Conservation (phyloP, 2,329 filamentous ascomycete genomes). For the Lomentospora prolificans region DNA sequence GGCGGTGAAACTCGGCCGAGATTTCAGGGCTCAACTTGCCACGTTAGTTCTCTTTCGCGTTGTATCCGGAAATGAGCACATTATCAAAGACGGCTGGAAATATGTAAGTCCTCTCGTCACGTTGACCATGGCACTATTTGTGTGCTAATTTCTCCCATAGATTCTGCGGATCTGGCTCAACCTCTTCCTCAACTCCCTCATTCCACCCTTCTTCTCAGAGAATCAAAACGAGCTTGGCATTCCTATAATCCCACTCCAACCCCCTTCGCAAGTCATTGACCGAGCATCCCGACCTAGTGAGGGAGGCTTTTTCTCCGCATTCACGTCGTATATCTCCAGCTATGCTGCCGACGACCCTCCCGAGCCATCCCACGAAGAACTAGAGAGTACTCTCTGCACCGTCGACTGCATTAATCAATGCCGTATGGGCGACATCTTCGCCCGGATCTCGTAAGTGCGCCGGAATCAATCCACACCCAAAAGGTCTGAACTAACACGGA, state of each 20-base stretch:
- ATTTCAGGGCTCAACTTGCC: conserved; percentile 87
- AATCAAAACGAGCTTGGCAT: conserved; percentile 27
- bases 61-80: conserved; percentile 70
- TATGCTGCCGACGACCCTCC: conserved; percentile 97
- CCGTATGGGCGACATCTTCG: conserved; percentile 70
- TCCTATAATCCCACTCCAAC: conserved; percentile 77
- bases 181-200: conserved; percentile 88
- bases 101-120: conserved; percentile 45
- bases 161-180: conserved; percentile 90
- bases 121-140: conserved; percentile 7
- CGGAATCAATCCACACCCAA: too few relatives aligned
- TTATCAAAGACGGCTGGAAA: conserved; percentile 70
- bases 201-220: conserved; percentile 68
- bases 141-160: conserved; percentile 39
- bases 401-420: conserved; percentile 92
- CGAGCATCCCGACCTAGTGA: conserved; percentile 70
- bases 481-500: background rate
- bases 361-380: conserved; percentile 91
- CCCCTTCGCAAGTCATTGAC: conserved; percentile 86
- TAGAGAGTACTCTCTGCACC: conserved; percentile 89
- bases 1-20: conserved; percentile 86
- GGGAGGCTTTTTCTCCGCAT: conserved; percentile 80
- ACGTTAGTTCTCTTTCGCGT: conserved; percentile 94
- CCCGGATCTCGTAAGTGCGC: conserved; percentile 63
- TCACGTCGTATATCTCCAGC: conserved; percentile 96